Evolutionary conservation across 306 rosid genomes (phyloP).

Genomic region (Ormosia emarginata): DNA sequence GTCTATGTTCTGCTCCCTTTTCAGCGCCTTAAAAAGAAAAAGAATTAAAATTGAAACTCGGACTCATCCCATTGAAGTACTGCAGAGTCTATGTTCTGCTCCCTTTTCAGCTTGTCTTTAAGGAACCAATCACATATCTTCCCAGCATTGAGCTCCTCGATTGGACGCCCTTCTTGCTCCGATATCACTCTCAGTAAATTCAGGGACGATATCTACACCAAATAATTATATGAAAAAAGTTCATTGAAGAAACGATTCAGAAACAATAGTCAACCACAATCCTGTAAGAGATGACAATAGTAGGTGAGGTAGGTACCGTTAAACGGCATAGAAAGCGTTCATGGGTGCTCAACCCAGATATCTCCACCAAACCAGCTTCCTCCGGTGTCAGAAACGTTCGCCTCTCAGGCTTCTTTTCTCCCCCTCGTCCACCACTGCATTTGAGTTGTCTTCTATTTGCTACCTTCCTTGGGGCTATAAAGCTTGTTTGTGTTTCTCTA

Average conservation of each 20-base stretch:
- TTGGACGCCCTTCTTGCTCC: slow-evolving; percentile 83
- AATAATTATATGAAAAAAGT: background rate
- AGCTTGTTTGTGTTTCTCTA: background rate
- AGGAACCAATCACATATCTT: slow-evolving; percentile 46
- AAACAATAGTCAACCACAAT: background rate
- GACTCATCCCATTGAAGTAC: slow-evolving; percentile 98
- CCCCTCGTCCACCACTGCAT: slow-evolving; percentile 32
- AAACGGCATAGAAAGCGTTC: slow-evolving; percentile 90
- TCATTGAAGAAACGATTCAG: background rate
- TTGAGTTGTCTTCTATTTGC: slow-evolving; percentile 11
- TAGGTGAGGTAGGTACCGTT: slow-evolving; percentile 42
- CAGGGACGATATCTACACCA: slow-evolving; percentile 68
- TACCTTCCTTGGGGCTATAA: slow-evolving; percentile 3
- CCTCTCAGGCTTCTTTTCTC: slow-evolving; percentile 35
- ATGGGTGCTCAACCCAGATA: slow-evolving; percentile 75
- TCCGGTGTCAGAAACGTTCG: slow-evolving; percentile 65
- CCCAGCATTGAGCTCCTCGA: slow-evolving; percentile 87
- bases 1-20: too few relatives aligned
- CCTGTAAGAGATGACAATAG: background rate
- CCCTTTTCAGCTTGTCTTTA: slow-evolving; percentile 49
- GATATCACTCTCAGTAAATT: slow-evolving; percentile 79
- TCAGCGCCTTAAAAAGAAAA: background rate
- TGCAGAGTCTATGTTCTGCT: slow-evolving; percentile 73
- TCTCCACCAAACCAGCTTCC: slow-evolving; percentile 90
- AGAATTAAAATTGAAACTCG: slow-evolving; percentile 38